Base-by-base conservation (phyloP, 208 protist genomes). In the Crithidia thermophila region DNA sequence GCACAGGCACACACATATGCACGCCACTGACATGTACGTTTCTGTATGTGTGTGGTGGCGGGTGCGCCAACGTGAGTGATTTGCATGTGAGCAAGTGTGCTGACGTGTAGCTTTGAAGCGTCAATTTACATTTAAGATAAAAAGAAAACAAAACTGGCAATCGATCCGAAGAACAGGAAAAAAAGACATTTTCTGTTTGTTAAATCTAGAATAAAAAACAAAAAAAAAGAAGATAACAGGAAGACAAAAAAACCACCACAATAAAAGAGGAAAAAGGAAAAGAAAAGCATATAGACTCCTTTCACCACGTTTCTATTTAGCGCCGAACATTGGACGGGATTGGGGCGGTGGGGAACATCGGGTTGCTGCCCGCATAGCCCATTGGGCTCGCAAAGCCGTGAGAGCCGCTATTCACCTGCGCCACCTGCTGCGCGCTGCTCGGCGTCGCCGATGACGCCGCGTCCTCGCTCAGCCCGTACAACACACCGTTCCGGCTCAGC, bases 391-490 rank as follows among this genome's bases (percentile, higher is more conserved):
- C 49, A 45, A 76, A 84, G 47, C 67, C 63, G 43, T 74, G 57
- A 8, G 67, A 46, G 46, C 62, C 53, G 72, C 63, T 68, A 76
- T 67, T 73, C 31, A 67, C 60, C 53, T 76, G 62, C 43, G 65
- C 43, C 60, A 59, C 67, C 27, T 21, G 66, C 75, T 67, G 74
- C 71, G 84, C 79, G 43, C 85, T 94, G 69, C 79, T 89, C 18
- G 90, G 90, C 3, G 90, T 95, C 4, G 80, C 85, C 21, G 85
- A 84, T 5, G 87, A 89, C 23, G 85, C 83, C 0, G 82, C 80
- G 67, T 97, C 94, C 67, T 97, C 87, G 59, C 90, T 89, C 36
- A 99, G 90, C 8, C 97, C 98, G 75, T 98, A 99, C 20, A 99
- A 66, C n/a, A 98, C 85, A 43, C 95, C 95, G 49, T 93, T 94